Evolutionary conservation across 257 asterid genomes (phyloP), one percentile per base, ranked within the genome.

Genomic region (Lavandula angustifolia): DNA sequence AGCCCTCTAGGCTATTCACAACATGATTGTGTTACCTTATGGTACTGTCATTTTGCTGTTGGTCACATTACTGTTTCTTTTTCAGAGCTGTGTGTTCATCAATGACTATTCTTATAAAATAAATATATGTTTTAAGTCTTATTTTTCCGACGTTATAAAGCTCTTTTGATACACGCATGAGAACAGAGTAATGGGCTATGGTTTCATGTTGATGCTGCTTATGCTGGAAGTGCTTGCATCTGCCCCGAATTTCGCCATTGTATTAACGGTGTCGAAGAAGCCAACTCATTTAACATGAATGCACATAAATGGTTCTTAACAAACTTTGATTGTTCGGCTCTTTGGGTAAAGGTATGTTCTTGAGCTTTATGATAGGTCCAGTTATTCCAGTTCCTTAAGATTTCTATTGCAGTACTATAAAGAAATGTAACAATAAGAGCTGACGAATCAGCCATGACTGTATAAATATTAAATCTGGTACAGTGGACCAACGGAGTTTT

Each of bases 201-300:
- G 99, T 69, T 92, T 76, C 99, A 92, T 63, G 84, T 92, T 79
- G 99, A 92, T 76, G 99, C 99, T 64, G 99, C 99, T 51, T 89
- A 89, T 60, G 99, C 97, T 77, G 99, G 99, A 75, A 92, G 99
- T 79, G 95, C 99, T 35, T 89, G 95, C 71, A 72, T 92, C 58
- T 92, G 99, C 63, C 97, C 96, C 0, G 99, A 92, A 73, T 81
- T 81, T 35, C 91, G 92, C 61, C 92, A 79, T 77, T 77, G 76
- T 61, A 71, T 89, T 44, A 76, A 92, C 64, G 99, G 99, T 1
- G 86, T 92, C 3, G 97, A 89, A 66, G 91, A 75, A 78, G 91
- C 90, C 31, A 80, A 79, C 80, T 92, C 99, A 9, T 92, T 92
- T 68, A 92, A 89, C 84, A 84, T 92, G 99, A 92, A 92, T 65